phyloP scores from a whole-genome alignment of 768 basidiomycete species.

The Pulveroboletus sp. region DNA sequence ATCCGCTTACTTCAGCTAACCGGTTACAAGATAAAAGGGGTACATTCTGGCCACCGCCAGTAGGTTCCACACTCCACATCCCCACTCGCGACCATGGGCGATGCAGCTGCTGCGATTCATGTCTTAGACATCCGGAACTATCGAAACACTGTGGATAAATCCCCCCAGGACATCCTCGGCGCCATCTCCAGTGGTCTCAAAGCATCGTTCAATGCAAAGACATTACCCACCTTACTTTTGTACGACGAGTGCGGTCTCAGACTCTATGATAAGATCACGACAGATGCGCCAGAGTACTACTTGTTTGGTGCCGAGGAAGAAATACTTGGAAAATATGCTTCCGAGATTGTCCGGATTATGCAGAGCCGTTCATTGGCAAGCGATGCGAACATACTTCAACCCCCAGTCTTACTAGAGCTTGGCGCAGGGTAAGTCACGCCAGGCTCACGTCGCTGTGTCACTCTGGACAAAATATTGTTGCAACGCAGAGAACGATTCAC shows the following conservation, averaged over 20 bases:
- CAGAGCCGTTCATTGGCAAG: slow-evolving; percentile 35
- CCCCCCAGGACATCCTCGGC: slow-evolving; percentile 35
- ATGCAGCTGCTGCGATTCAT: slow-evolving; percentile 14
- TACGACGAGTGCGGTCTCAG: slow-evolving; percentile 86
- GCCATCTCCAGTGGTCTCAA: slow-evolving; percentile 56
- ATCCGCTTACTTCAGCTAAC: slow-evolving; percentile 15
- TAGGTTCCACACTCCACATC: neutral
- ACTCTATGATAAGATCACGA: slow-evolving; percentile 85
- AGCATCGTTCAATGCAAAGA: slow-evolving; percentile 52
- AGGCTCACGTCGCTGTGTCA: neutral
- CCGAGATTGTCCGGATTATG: slow-evolving; percentile 76
- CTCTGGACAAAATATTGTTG: no score
- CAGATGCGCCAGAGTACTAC: slow-evolving; percentile 80
- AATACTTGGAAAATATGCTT: slow-evolving; percentile 69
- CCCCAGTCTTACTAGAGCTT: slow-evolving; percentile 79
- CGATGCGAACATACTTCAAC: slow-evolving; percentile 27
- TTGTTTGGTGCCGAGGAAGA: slow-evolving; percentile 86
- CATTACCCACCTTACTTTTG: slow-evolving; percentile 77
- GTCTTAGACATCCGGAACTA: slow-evolving; percentile 23
- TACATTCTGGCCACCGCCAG: neutral
- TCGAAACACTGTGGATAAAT: slow-evolving; percentile 2
- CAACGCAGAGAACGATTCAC: no score
- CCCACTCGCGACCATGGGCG: slow-evolving; percentile 15
- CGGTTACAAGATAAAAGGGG: neutral
- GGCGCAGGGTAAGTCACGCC: slow-evolving; percentile 77